These are phyloP conservation scores for Pouteria glomerata DNA, from an alignment of 148 eudicot species.

Conservation along the genomic window DNA sequence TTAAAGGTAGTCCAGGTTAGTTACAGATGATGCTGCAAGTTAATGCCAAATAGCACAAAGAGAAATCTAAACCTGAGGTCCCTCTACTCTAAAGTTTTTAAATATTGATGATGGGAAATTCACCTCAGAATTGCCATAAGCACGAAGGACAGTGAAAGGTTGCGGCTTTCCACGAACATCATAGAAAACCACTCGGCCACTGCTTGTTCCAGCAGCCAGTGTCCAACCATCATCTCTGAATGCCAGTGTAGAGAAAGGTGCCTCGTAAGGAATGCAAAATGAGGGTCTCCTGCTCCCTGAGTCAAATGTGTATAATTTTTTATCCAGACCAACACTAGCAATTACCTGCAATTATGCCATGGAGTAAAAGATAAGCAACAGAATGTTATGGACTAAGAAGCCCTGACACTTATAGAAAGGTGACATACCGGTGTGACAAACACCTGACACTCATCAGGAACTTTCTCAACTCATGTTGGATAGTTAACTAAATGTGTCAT, in stretches of 20 bases:
- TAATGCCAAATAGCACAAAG: not conserved
- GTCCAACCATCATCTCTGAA: constrained; percentile 83
- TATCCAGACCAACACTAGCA: constrained; percentile 92
- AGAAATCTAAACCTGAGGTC: not conserved
- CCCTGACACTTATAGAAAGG: too few species aligned
- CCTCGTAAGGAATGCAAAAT: constrained; percentile 70
- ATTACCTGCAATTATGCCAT: constrained; percentile 51
- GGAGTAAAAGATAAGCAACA: constrained; percentile 5
- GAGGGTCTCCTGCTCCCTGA: constrained; percentile 56
- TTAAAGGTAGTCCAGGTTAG: too few species aligned
- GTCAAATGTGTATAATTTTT: constrained; percentile 86
- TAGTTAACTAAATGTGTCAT: too few species aligned
- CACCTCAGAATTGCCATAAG: constrained; percentile 90
- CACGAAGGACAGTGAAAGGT: constrained; percentile 83
- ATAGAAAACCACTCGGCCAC: constrained; percentile 83
- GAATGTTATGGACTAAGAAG: not conserved
- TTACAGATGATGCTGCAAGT: not conserved
- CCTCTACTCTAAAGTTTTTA: not conserved
- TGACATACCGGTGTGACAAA: too few species aligned
- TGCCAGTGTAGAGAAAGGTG: constrained; percentile 90
- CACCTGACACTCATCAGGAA: too few species aligned
- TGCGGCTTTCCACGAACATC: constrained; percentile 95
- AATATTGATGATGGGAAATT: not conserved
- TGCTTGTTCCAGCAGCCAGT: constrained; percentile 92
- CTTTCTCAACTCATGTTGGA: too few species aligned